Base-by-base conservation (phyloP, 2,329 filamentous ascomycete species). In the Arthrobotrys pseudoclavata region DNA sequence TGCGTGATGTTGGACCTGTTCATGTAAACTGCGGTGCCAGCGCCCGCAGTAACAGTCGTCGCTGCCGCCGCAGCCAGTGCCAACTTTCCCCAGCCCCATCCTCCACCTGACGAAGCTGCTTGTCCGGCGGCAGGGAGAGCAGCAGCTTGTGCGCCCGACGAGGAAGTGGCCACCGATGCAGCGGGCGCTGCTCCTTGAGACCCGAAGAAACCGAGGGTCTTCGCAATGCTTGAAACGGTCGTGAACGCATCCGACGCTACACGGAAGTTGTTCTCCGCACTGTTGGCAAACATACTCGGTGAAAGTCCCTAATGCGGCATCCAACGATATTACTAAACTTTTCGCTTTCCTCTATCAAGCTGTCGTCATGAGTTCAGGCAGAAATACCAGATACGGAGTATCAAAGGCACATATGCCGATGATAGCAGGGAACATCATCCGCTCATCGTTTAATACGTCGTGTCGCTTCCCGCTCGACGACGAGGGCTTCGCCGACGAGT, bases 391-490 rank as follows among this genome's bases (percentile, higher is more conserved):
- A 83, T 92, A 99, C 0, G 96, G 96, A 0, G 96, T 99, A 84
- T 98, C 95, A 83, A 97, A 97, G 62, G 94, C 93, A 57, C 98
- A 88, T 26, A 98, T 89, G 80, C 92, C 95, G 84, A 95, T 92
- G 80, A 98, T 90, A 83, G 94, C 95, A 0, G 95, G 95, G 83
- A 98, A 98, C 91, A 97, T 95, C 83, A 97, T 89, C 29, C 24
- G 34, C 85, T 84, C 81, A 88, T 91, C 76, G 89, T 85, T 20
- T 83, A 66, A 81, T 42, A 81, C 67, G 55, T 67, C 64, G 12
- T 74, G 31, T 45, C 24, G 10, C 29, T 69, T 76, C n/a, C 22
- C 34, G 53, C 81, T 80, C 20, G 82, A 45, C 2, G 83, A 82
- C 20, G 55, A 29, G 4, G 55, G 15, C 42, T 84, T 82, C 5